Evolutionary conservation across 768 basidiomycete species (phyloP).

Genomic region (Phlebiopsis gigantea): DNA sequence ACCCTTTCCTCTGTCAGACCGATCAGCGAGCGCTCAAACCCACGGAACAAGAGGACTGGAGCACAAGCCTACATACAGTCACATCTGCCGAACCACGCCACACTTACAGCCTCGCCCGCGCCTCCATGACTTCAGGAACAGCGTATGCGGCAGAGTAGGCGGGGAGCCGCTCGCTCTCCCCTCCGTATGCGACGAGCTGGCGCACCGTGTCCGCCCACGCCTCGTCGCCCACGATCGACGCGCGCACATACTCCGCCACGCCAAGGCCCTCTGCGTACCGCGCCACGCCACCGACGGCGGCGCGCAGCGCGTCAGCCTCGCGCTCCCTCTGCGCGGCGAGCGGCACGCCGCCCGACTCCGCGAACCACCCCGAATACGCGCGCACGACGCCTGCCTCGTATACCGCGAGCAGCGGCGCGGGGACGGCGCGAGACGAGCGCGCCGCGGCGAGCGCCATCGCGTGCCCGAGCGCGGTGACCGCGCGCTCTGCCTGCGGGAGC

Average conservation of each 20-base stretch:
- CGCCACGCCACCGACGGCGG: background rate
- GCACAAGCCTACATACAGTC: no score
- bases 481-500: constrained; percentile 16
- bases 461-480: constrained; percentile 16
- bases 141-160: no score
- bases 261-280: background rate
- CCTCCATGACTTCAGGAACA: no score
- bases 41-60: no score
- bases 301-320: background rate
- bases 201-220: background rate
- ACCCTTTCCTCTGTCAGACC: no score
- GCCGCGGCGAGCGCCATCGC: constrained; percentile 15
- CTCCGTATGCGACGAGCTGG: no score
- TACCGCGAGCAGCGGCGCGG: constrained; percentile 11
- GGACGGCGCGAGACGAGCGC: constrained; percentile 11
- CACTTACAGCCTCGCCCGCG: no score
- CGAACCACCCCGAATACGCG: constrained; percentile 14
- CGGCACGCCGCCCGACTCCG: constrained; percentile 9
- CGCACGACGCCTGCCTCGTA: constrained; percentile 15
- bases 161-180: no score
- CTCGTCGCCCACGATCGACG: background rate
- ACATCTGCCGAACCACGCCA: no score
- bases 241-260: background rate
- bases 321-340: background rate
- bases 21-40: no score